A percentile compares a stretch with the other conserved stretches of the same genome.
phyloP scores from a whole-genome alignment of 345 rosid genomes.

The Euphorbia lathyris region DNA sequence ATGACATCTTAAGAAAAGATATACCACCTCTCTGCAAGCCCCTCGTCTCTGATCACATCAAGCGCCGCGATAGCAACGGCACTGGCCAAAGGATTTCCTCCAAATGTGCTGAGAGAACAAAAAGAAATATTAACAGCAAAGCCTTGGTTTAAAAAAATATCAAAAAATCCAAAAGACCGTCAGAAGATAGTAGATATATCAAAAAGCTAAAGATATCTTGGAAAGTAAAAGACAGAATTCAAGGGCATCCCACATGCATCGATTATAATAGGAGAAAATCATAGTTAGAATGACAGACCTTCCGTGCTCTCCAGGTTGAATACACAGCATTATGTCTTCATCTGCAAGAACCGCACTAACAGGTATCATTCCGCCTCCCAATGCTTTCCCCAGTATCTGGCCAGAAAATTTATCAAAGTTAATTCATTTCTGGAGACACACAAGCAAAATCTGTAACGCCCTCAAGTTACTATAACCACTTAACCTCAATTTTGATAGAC shows the following conservation, averaged over 20 bases:
- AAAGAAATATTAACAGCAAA: constrained; percentile 14
- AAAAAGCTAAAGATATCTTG: not conserved
- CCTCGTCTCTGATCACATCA: constrained; percentile 71
- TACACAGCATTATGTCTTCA: constrained; percentile 85
- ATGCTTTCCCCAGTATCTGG: constrained; percentile 89
- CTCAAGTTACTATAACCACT: not conserved
- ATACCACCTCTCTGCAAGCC: constrained; percentile 65
- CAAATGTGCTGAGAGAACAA: constrained; percentile 67
- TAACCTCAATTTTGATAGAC: not conserved
- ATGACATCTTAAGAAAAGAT: not conserved
- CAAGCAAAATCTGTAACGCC: not conserved
- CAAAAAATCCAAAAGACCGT: no score
- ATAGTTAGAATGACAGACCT: constrained; percentile 41
- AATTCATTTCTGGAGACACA: constrained; percentile 4
- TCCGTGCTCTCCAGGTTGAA: constrained; percentile 97
- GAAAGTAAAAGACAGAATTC: not conserved
- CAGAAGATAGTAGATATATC: not conserved
- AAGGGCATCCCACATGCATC: not conserved
- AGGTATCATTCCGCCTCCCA: constrained; percentile 97
- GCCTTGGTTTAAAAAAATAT: not conserved
- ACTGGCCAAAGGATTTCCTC: constrained; percentile 96
- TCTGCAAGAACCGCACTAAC: constrained; percentile 93
- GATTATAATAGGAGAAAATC: constrained; percentile 1
- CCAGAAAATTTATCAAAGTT: constrained; percentile 1
- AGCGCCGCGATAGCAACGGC: constrained; percentile 87